A percentile compares a stretch with the other conserved stretches of the same genome.
These are phyloP conservation scores for Coccomyxa sp. DNA, from an alignment of 139 green algal species.

Conservation along the genomic window DNA sequence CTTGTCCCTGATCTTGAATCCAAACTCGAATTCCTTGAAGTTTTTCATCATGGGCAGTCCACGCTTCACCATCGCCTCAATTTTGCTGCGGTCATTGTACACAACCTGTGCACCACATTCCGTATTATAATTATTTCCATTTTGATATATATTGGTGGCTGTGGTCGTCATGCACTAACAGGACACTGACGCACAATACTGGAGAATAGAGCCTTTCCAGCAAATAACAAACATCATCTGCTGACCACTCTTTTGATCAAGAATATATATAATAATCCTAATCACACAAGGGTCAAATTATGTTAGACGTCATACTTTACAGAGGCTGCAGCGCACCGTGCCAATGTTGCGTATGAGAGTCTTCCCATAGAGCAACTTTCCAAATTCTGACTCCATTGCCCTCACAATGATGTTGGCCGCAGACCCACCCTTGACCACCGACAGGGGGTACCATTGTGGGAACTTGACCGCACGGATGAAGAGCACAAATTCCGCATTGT, in stretches of 20 bases:
- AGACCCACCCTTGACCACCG: conserved; percentile 58
- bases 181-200: neutral
- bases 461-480: conserved; percentile 59
- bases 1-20: conserved; percentile 76
- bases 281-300: too few relatives aligned
- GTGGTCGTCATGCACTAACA: neutral
- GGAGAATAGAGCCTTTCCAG: too few relatives aligned
- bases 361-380: conserved; percentile 44
- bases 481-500: conserved; percentile 76
- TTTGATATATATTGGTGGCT: neutral
- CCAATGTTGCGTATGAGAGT: conserved; percentile 59
- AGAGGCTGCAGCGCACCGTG: neutral
- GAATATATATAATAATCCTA: too few relatives aligned
- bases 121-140: too few relatives aligned
- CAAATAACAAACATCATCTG: too few relatives aligned
- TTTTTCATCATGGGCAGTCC: conserved; percentile 39
- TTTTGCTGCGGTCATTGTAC: conserved; percentile 48
- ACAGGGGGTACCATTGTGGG: conserved; percentile 56
- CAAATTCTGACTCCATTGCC: conserved; percentile 44
- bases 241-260: too few relatives aligned
- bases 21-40: conserved; percentile 62
- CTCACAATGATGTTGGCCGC: conserved; percentile 62
- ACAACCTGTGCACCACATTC: conserved; percentile 13
- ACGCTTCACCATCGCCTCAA: conserved; percentile 25
- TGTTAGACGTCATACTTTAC: neutral